Percentiles rank a stretch among this genome's conserved stretches.
Conservation (phyloP, 176 grass and related monocot species). For the Aegilops longissima region DNA sequence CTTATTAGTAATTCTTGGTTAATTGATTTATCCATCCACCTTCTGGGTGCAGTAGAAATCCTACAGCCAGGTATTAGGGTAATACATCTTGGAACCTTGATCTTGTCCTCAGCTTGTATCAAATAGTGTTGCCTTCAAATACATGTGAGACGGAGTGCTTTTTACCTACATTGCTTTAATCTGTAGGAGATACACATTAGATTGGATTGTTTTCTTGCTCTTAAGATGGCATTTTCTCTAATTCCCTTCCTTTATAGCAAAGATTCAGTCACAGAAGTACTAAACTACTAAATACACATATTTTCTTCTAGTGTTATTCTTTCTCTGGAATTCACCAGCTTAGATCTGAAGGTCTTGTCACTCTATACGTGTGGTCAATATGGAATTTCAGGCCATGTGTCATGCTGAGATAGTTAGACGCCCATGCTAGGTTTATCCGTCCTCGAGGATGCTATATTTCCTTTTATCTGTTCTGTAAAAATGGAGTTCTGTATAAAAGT, state of each 20-base stretch:
- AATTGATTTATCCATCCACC: not conserved
- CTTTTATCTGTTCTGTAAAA: not conserved
- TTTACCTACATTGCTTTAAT: not conserved
- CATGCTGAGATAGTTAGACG: not conserved
- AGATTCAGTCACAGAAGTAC: not conserved
- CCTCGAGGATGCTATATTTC: not conserved
- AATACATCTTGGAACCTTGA: not conserved
- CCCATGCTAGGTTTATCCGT: not conserved
- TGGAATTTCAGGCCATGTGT: not conserved
- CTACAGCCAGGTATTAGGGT: not conserved
- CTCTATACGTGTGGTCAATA: not conserved
- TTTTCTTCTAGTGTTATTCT: not conserved
- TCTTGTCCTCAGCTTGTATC: not conserved
- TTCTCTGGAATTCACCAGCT: not conserved
- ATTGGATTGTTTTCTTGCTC: not conserved
- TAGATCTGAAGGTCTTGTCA: not conserved
- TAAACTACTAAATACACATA: not conserved
- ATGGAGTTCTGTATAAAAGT: not conserved
- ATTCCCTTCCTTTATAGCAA: not conserved
- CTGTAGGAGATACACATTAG: not conserved
- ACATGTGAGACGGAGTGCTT: not conserved
- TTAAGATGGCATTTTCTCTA: not conserved
- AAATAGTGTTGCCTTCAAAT: slow-evolving; percentile 9
- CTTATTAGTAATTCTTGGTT: not conserved
- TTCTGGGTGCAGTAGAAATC: not conserved